These are phyloP conservation scores for Alternaria gansuensis DNA, from an alignment of 2,329 filamentous ascomycete genomes.

Conservation along the genomic window DNA sequence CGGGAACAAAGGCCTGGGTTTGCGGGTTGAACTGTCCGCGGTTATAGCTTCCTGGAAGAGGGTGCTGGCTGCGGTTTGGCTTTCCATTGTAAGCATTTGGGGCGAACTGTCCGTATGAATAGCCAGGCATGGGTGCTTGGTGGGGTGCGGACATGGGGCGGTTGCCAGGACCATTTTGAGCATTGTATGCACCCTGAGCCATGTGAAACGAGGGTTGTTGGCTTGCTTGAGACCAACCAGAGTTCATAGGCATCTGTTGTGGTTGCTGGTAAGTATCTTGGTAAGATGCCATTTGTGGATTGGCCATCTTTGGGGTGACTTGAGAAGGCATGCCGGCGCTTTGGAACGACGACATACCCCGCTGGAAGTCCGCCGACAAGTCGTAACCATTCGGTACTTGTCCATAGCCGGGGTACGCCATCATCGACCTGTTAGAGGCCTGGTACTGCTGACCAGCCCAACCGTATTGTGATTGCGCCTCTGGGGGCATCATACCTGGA, in stretches of 20 bases:
- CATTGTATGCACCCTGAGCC: constrained; percentile 36
- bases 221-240: constrained; percentile 46
- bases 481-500: constrained; percentile 49
- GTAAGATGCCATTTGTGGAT: constrained; percentile 46
- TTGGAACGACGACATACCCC: constrained; percentile 58
- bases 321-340: constrained; percentile 46
- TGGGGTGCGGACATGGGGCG: constrained; percentile 51
- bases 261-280: constrained; percentile 46
- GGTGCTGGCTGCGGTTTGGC: constrained; percentile 79
- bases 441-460: constrained; percentile 49
- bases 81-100: constrained; percentile 65
- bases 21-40: constrained; percentile 92
- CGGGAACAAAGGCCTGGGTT: constrained; percentile 88
- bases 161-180: constrained; percentile 38
- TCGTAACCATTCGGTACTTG: constrained; percentile 54
- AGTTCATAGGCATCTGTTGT: constrained; percentile 42
- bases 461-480: constrained; percentile 48
- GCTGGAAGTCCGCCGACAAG: constrained; percentile 57
- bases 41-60: constrained; percentile 83
- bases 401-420: constrained; percentile 42
- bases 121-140: constrained; percentile 58
- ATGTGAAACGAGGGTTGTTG: constrained; percentile 43
- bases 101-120: constrained; percentile 82
- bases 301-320: constrained; percentile 52
- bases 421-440: constrained; percentile 34